Evolutionary conservation across 2,329 filamentous ascomycete species (phyloP).

Genomic region (Metarhizium guizhouense): DNA sequence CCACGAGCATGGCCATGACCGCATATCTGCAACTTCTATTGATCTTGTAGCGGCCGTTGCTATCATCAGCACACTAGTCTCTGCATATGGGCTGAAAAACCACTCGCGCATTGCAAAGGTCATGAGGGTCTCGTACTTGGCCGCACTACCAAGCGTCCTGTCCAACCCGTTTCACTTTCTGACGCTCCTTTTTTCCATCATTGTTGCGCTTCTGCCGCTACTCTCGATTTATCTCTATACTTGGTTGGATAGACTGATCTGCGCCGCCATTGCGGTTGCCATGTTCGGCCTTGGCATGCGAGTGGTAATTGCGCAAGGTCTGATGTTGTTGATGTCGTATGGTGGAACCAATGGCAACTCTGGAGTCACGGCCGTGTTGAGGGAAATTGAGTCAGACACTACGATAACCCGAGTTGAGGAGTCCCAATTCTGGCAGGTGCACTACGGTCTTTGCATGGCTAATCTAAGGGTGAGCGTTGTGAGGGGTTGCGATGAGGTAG

Average conservation of each 20-base stretch:
- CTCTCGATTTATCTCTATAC: conserved; percentile 73
- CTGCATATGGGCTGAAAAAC: conserved; percentile 79
- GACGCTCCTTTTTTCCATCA: conserved; percentile 74
- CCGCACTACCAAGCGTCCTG: conserved; percentile 73
- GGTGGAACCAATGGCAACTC: conserved; percentile 26
- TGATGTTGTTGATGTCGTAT: conserved; percentile 96
- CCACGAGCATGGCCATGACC: conserved; percentile 55
- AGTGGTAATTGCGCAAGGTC: conserved; percentile 74
- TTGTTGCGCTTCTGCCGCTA: conserved; percentile 74
- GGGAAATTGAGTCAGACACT: conserved; percentile 75
- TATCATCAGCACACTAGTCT: conserved; percentile 74
- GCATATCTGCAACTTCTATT: conserved; percentile 65
- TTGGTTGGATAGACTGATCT: conserved; percentile 76
- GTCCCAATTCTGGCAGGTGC: conserved; percentile 96
- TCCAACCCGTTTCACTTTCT: conserved; percentile 94
- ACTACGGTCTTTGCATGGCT: conserved; percentile 94
- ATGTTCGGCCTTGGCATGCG: conserved; percentile 86
- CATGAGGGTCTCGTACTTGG: conserved; percentile 78
- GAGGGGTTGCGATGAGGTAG: conserved; percentile 57
- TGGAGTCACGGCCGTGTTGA: conserved; percentile 64
- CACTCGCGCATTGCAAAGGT: conserved; percentile 87
- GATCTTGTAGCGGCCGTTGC: conserved; percentile 76
- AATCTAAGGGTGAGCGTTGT: conserved; percentile 73
- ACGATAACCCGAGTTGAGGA: conserved; percentile 73
- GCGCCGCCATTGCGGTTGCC: conserved; percentile 68